Percentiles rank a stretch among this genome's conserved stretches.
Evolutionary conservation across 2,329 filamentous ascomycete species (phyloP).

Genomic region (Alternaria sp.): DNA sequence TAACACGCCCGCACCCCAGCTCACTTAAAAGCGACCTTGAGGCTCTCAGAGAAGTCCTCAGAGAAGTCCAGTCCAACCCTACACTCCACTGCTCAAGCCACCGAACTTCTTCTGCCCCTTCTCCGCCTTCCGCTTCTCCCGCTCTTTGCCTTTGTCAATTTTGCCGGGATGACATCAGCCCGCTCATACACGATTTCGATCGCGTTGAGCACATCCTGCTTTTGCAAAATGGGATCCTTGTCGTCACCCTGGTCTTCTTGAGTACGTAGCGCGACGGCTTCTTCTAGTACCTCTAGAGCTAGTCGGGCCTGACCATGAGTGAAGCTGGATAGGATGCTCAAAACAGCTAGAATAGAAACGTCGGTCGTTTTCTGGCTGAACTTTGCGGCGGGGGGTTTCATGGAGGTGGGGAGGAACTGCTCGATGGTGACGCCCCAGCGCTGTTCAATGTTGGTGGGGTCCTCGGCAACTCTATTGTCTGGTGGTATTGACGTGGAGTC

Average conservation of each 20-base stretch:
- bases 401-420: conserved; percentile 6
- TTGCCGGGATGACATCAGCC: conserved; percentile 15
- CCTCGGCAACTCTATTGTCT: neutral
- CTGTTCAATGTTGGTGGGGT: conserved; percentile 8
- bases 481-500: neutral
- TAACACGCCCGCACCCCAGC: neutral
- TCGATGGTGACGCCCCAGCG: conserved; percentile 15
- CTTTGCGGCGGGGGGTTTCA: conserved; percentile 8
- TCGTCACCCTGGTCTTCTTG: conserved; percentile 8
- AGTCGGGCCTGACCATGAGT: conserved; percentile 22
- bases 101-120: conserved; percentile 12
- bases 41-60: neutral
- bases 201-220: conserved; percentile 18
- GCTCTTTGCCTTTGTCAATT: conserved; percentile 18
- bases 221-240: conserved; percentile 1
- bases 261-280: conserved; percentile 13
- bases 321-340: conserved; percentile 13
- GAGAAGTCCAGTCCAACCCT: neutral
- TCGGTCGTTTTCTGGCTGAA: conserved; percentile 1
- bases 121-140: conserved; percentile 8
- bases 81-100: neutral
- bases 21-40: neutral
- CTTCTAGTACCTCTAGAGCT: conserved; percentile 7
- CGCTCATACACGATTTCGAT: conserved; percentile 21
- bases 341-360: neutral